These are phyloP conservation scores for Adiantum capillusveneris DNA, from an alignment of 75 land plant species.

Conservation along the genomic window DNA sequence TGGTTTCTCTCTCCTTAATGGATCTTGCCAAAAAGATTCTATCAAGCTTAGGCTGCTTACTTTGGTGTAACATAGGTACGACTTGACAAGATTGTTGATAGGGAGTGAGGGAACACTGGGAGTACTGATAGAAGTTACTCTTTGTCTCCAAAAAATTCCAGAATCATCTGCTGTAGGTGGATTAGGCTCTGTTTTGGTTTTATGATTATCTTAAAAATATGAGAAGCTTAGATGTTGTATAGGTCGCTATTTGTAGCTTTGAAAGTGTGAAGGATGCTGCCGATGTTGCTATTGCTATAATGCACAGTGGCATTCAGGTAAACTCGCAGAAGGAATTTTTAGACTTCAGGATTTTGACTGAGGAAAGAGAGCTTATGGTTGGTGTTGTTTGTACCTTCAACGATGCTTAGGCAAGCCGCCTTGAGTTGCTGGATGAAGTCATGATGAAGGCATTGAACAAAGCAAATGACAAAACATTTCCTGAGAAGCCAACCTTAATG, in stretches of 20 bases:
- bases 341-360: too few species aligned
- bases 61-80: conserved; percentile 55
- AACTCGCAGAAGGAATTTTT: neutral
- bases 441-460: conserved; percentile 76
- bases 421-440: conserved; percentile 92
- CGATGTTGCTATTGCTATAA: conserved; percentile 92
- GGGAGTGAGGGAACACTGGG: conserved; percentile 99
- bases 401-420: conserved; percentile 77
- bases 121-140: conserved; percentile 84
- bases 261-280: conserved; percentile 87
- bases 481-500: conserved; percentile 88
- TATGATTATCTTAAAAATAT: too few species aligned
- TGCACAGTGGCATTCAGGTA: conserved; percentile 98
- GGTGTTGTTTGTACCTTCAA: too few species aligned
- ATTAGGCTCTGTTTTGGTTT: neutral
- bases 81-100: conserved; percentile 83
- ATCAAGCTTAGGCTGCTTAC: neutral
- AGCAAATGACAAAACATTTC: conserved; percentile 80
- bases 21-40: too few species aligned
- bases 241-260: conserved; percentile 98
- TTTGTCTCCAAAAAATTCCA: conserved; percentile 87
- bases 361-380: too few species aligned
- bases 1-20: too few species aligned
- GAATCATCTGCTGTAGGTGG: conserved; percentile 69
- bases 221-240: conserved; percentile 11